Conservation (phyloP, 306 rosid genomes). For the Trifolium dubium region DNA sequence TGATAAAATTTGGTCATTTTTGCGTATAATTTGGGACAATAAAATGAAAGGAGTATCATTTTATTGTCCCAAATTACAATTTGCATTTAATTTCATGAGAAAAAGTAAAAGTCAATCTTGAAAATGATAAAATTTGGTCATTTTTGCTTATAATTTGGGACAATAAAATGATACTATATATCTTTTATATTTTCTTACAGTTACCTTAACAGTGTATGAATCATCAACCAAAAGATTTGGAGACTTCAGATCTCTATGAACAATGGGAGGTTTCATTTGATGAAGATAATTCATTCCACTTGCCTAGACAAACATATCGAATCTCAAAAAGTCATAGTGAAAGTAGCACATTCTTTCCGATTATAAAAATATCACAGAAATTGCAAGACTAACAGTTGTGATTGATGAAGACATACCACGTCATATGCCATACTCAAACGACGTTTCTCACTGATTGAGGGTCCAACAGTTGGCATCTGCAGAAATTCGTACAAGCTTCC, state of each 20-base stretch:
- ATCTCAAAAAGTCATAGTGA: conserved; percentile 27
- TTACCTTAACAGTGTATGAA: conserved; percentile 86
- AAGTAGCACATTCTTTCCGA: conserved; percentile 7
- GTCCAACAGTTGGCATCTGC: conserved; percentile 65
- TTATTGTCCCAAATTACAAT: no score
- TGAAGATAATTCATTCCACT: conserved; percentile 98
- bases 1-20: no score
- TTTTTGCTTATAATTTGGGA: no score
- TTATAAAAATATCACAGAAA: conserved; percentile 23
- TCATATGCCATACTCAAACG: conserved; percentile 88
- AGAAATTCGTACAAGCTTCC: conserved; percentile 91
- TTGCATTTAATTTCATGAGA: no score
- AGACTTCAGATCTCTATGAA: conserved; percentile 95
- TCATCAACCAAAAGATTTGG: conserved; percentile 94
- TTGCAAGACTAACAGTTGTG: conserved; percentile 28
- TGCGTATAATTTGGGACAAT: no score
- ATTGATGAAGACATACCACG: conserved; percentile 63
- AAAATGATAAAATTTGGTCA: no score
- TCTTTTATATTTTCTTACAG: conserved; percentile 20
- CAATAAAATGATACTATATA: no score
- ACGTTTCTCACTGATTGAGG: conserved; percentile 67
- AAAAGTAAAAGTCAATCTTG: no score
- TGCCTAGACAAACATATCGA: conserved; percentile 63
- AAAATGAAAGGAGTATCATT: no score
- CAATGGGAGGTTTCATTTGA: conserved; percentile 88